These are phyloP conservation scores for Filobasidium uniguttulatum DNA, from an alignment of 1,284 basidiomycete genomes.

Conservation along the genomic window DNA sequence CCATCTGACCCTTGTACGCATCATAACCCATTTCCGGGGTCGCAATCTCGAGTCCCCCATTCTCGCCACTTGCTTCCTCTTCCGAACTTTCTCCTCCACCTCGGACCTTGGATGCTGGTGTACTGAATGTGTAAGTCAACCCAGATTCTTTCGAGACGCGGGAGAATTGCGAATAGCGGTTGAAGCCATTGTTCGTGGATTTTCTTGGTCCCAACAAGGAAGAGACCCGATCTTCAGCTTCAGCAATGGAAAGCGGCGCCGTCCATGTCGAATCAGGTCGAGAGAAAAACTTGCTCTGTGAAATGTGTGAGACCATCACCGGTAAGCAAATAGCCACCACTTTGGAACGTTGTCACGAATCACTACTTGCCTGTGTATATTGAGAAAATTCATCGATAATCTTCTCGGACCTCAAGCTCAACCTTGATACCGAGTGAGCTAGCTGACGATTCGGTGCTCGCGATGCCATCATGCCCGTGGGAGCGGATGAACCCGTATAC, in stretches of 20 bases:
- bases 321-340: background rate
- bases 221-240: too few species aligned
- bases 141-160: background rate
- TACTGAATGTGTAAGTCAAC: background rate
- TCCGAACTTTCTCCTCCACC: background rate
- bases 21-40: background rate
- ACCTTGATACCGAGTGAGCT: background rate
- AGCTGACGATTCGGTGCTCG: background rate
- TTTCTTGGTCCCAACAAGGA: too few species aligned
- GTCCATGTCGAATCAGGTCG: background rate
- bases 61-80: background rate
- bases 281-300: conserved; percentile 11
- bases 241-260: background rate
- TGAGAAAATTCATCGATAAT: conserved; percentile 7
- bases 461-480: too few species aligned
- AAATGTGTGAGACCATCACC: background rate
- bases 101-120: background rate
- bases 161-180: too few species aligned
- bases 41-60: background rate
- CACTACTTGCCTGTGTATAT: conserved; percentile 6
- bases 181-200: too few species aligned
- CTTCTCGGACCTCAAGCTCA: conserved; percentile 2
- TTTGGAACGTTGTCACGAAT: background rate
- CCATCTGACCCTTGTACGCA: too few species aligned
- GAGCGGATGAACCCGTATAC: too few species aligned